Base-by-base conservation (phyloP, 108 stramenopile species). In the Craspedostauros australis region DNA sequence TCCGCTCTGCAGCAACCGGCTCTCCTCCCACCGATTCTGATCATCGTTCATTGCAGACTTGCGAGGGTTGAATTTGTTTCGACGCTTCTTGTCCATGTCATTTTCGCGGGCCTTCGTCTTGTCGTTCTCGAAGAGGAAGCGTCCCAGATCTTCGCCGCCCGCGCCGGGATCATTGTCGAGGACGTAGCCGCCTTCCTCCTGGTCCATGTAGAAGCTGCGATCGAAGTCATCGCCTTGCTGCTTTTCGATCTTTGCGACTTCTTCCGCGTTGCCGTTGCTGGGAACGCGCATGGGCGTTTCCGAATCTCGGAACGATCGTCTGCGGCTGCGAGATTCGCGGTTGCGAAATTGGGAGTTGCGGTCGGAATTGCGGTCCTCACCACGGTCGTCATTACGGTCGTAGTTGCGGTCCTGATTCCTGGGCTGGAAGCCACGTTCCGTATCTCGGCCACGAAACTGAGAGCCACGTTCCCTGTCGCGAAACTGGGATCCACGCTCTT, bases 21-120 rank as follows among this genome's bases (percentile, higher is more conserved):
- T 96, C 52, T 93, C 89, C 63, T 98, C 97, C 94, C 95, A 98
- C 12, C 91, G 89, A n/a, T 90, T 74, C 80, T 96, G 95, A 65
- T 96, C 95, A 45, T 86, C 93, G 54, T 83, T 69, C 42, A 96
- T 46, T 11, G 82, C 88, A 21, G 67, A 80, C 46, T 72, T 75
- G 37, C 76, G 68, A 11, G 88, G 79, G 58, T 73, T 54, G 51
- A 59, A 51, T 11, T 52, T 42, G 45, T 39, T 52, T 31, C 16
- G 47, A 22, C 82, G 64, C 24, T 71, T 60, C 42, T 75, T 61
- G 42, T 84, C 75, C 81, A 92, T 82, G 56, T 91, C 91, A 16
- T 71, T 74, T 59, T 97, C 94, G 20, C 93, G 54, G 8, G 79
- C 77, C 34, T 63, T 58, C 12, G 85, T 94, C 33, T 80, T 75